Percentiles rank a stretch among this genome's conserved stretches.
phyloP scores from a whole-genome alignment of 2,329 filamentous ascomycete species.

The Nannizzia gypsea region DNA sequence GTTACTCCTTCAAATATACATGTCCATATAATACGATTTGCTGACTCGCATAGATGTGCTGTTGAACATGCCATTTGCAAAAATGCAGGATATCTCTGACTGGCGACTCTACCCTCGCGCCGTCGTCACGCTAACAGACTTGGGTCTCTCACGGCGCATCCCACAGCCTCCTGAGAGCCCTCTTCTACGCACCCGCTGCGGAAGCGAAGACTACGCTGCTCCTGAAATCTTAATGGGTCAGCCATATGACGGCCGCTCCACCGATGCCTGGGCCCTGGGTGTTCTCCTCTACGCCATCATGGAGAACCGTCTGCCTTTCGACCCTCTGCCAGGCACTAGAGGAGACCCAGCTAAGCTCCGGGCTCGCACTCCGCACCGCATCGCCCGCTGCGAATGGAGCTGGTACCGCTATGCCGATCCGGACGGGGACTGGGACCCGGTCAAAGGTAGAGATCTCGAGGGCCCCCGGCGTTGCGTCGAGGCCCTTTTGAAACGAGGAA shows the following conservation, averaged over 20 bases:
- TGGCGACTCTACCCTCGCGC: conserved; percentile 70
- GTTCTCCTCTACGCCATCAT: conserved; percentile 87
- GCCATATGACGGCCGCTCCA: conserved; percentile 81
- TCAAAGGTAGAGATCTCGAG: conserved; percentile 53
- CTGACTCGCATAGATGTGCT: conserved; percentile 59
- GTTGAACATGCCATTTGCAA: conserved; percentile 62
- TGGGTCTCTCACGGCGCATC: conserved; percentile 78
- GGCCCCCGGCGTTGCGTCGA: conserved; percentile 76
- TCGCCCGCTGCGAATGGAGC: conserved; percentile 87
- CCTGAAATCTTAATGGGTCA: conserved; percentile 94
- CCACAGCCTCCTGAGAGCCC: conserved; percentile 62
- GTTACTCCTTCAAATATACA: conserved; percentile 25
- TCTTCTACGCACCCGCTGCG: conserved; percentile 83
- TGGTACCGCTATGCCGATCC: conserved; percentile 79
- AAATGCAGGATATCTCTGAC: conserved; percentile 55
- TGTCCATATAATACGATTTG: too few relatives aligned
- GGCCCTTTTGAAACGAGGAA: conserved; percentile 68
- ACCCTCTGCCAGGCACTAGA: conserved; percentile 65
- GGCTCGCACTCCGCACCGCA: conserved; percentile 80
- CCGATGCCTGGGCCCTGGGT: conserved; percentile 89
- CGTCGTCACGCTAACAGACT: conserved; percentile 77
- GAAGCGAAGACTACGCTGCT: conserved; percentile 92
- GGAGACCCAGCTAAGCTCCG: conserved; percentile 64
- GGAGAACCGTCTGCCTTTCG: conserved; percentile 86
- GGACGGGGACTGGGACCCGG: conserved; percentile 72